Conservation (phyloP, 306 rosid genomes). For the Lithocarpus polystachyus region DNA sequence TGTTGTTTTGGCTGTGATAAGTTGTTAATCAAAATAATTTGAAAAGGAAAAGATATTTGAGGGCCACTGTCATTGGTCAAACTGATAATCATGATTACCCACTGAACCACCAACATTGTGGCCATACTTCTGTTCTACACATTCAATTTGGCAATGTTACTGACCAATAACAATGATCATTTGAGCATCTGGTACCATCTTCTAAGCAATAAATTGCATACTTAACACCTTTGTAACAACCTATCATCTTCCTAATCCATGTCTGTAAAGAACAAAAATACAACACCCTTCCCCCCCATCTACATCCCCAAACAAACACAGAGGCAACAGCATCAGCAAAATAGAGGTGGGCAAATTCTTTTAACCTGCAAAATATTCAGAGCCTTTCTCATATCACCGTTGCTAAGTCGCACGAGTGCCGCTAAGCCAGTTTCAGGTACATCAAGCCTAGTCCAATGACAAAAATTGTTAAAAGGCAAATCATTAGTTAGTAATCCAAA, state of each 20-base stretch:
- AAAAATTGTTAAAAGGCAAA: constrained; percentile 19
- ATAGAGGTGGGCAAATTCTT: not conserved
- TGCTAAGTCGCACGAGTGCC: constrained; percentile 84
- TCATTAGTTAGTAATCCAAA: not conserved
- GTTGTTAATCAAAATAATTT: not conserved
- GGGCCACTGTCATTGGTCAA: not conserved
- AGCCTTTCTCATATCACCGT: constrained; percentile 95
- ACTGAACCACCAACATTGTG: not conserved
- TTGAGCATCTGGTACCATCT: not conserved
- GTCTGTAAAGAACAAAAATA: not conserved
- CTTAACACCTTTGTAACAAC: not conserved
- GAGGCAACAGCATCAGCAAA: not conserved
- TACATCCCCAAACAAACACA: not conserved
- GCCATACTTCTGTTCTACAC: not conserved
- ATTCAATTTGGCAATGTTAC: not conserved
- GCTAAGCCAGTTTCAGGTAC: constrained; percentile 69
- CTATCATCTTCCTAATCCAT: too few relatives aligned
- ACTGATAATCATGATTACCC: not conserved
- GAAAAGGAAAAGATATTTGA: not conserved
- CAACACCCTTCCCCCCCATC: not conserved
- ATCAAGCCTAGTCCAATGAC: constrained; percentile 60
- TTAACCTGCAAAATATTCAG: constrained; percentile 85
- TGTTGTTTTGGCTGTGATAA: not conserved
- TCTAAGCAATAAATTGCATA: not conserved
- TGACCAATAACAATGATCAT: not conserved